Evolutionary conservation across 2,329 filamentous ascomycete genomes (phyloP).

Genomic region (Niveomyces coronatus): DNA sequence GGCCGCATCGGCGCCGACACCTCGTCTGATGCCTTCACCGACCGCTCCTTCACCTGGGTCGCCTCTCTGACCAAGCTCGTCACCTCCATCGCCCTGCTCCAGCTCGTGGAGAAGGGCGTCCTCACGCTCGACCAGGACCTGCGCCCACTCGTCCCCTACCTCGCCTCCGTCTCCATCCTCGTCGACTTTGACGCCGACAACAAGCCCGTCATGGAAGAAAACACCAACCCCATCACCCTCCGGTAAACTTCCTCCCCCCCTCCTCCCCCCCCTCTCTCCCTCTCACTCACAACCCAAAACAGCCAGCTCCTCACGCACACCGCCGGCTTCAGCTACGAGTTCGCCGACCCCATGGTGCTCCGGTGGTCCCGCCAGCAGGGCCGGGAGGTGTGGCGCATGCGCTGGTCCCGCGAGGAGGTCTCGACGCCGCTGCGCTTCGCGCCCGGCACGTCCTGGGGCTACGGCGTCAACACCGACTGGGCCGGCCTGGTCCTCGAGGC

Average conservation of each 20-base stretch:
- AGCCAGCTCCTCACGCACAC: slow-evolving; percentile 32
- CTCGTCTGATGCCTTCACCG: slow-evolving; percentile 16
- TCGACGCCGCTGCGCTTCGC: slow-evolving; percentile 25
- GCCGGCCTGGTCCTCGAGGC: slow-evolving; percentile 27
- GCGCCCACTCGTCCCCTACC: slow-evolving; percentile 17
- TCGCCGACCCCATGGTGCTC: slow-evolving; percentile 20
- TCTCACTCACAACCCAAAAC: slow-evolving; percentile 3
- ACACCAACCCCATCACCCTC: slow-evolving; percentile 20
- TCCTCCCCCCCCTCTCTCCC: no score
- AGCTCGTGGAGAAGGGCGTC: slow-evolving; percentile 20
- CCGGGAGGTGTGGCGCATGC: slow-evolving; percentile 15
- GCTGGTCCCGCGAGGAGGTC: slow-evolving; percentile 21
- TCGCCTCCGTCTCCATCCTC: slow-evolving; percentile 18
- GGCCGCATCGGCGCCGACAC: slow-evolving; percentile 17
- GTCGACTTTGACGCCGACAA: slow-evolving; percentile 17
- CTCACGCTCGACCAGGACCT: slow-evolving; percentile 22
- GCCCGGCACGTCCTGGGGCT: slow-evolving; percentile 31
- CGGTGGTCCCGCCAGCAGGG: slow-evolving; percentile 23
- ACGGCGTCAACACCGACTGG: slow-evolving; percentile 30
- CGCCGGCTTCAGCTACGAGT: slow-evolving; percentile 28
- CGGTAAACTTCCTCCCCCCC: no score
- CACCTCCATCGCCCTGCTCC: slow-evolving; percentile 20
- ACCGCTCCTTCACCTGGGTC: slow-evolving; percentile 20
- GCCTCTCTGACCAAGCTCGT: slow-evolving; percentile 28
- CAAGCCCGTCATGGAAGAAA: slow-evolving; percentile 18